phyloP scores from a whole-genome alignment of 2,329 filamentous ascomycete species.

The Microascus cirrosus region DNA sequence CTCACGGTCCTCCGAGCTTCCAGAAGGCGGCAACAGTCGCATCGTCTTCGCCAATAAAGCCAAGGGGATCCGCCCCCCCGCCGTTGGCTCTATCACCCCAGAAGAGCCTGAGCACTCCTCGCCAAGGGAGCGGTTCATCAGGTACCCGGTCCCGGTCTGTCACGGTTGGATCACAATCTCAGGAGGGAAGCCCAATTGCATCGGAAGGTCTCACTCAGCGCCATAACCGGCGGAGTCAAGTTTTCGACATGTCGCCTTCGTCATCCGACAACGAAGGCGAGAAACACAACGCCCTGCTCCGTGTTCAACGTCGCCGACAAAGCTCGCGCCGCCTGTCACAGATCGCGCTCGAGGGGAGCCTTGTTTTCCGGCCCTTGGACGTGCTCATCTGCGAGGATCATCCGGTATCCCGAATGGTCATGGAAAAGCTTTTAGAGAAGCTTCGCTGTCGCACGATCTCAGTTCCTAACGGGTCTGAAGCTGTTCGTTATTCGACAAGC shows the following conservation, averaged over 20 bases:
- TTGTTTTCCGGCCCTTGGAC: slow-evolving; percentile 81
- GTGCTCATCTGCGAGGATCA: slow-evolving; percentile 97
- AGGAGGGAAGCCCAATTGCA: slow-evolving; percentile 71
- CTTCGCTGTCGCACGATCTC: slow-evolving; percentile 88
- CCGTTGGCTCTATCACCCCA: slow-evolving; percentile 49
- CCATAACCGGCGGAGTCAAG: slow-evolving; percentile 83
- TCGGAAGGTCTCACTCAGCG: slow-evolving; percentile 62
- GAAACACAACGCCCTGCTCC: slow-evolving; percentile 78
- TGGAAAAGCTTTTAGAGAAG: slow-evolving; percentile 96
- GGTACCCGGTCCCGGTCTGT: slow-evolving; percentile 66
- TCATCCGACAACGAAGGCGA: slow-evolving; percentile 96
- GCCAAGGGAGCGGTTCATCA: slow-evolving; percentile 48
- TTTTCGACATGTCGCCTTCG: slow-evolving; percentile 92
- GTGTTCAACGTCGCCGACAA: slow-evolving; percentile 88
- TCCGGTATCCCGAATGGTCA: slow-evolving; percentile 93
- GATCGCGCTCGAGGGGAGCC: slow-evolving; percentile 73
- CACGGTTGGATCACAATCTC: slow-evolving; percentile 90
- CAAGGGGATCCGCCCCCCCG: slow-evolving; percentile 37
- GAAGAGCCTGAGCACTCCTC: slow-evolving; percentile 48
- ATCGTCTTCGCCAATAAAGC: slow-evolving; percentile 45
- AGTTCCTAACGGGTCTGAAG: slow-evolving; percentile 81
- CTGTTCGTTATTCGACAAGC: slow-evolving; percentile 85
- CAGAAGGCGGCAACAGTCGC: slow-evolving; percentile 49
- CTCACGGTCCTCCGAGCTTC: slow-evolving; percentile 47
- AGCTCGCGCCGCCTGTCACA: slow-evolving; percentile 91